phyloP scores from a whole-genome alignment of 495 filamentous ascomycete species.

The Aspergillus bertholletiae region DNA sequence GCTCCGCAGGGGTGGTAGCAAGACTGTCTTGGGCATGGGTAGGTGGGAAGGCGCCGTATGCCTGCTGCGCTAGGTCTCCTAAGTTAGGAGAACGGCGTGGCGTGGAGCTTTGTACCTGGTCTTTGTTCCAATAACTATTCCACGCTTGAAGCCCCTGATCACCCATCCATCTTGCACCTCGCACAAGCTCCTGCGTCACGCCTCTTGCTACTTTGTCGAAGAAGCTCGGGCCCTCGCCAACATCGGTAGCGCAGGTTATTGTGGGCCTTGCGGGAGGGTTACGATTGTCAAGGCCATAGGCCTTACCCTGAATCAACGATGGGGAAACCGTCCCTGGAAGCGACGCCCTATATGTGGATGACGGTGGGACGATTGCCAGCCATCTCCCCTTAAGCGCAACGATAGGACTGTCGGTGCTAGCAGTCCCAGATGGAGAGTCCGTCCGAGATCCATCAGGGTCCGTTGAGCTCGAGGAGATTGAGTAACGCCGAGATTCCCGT shows the following conservation, averaged over 20 bases:
- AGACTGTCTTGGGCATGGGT: conserved; percentile 62
- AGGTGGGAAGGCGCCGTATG: conserved; percentile 60
- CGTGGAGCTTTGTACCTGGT: conserved; percentile 32
- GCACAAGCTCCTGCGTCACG: conserved; percentile 87
- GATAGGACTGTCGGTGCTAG: conserved; percentile 56
- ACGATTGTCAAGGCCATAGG: conserved; percentile 64
- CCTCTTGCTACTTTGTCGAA: conserved; percentile 83
- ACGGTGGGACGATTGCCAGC: conserved; percentile 80
- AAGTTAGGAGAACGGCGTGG: conserved; percentile 25
- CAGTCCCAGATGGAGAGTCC: conserved; percentile 42
- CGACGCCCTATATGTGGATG: conserved; percentile 59
- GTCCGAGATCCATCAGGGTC: conserved; percentile 51
- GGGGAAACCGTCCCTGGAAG: conserved; percentile 56
- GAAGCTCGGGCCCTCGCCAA: conserved; percentile 73
- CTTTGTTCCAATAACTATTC: conserved; percentile 84
- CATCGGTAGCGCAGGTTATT: conserved; percentile 69
- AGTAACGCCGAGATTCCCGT: conserved; percentile 43
- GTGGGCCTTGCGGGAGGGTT: conserved; percentile 73
- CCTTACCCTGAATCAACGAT: conserved; percentile 44
- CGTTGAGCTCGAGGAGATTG: conserved; percentile 51
- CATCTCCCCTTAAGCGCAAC: conserved; percentile 74
- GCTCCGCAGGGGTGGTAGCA: conserved; percentile 51
- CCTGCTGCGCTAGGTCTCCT: conserved; percentile 25
- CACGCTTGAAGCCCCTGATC: conserved; percentile 82
- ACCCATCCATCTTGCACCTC: conserved; percentile 80